Conservation (phyloP, 23 red algal genomes). For the Porphyridium purpureum region DNA sequence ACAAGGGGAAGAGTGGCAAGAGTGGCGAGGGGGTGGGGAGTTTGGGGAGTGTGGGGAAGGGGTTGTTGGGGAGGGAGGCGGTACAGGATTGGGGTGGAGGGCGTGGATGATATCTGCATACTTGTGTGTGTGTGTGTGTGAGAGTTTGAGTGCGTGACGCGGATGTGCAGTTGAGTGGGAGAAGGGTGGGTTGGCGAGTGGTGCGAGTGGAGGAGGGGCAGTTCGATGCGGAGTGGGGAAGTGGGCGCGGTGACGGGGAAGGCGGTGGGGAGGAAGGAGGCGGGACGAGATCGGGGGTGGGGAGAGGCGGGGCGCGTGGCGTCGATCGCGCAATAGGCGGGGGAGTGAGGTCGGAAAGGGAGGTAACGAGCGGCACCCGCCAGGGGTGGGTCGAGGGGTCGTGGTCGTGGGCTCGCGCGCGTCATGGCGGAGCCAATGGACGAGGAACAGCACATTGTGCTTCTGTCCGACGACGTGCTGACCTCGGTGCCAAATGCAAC, state of each 20-base stretch:
- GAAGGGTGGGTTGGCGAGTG: background rate
- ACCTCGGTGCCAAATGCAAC: conserved; percentile 45
- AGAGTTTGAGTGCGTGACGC: background rate
- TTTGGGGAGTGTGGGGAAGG: no score
- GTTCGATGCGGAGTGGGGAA: background rate
- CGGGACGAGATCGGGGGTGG: background rate
- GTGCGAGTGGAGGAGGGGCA: background rate
- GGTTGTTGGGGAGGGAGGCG: no score
- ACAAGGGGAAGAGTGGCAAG: conserved; percentile 1
- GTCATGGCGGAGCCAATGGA: no score
- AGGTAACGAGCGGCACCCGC: no score
- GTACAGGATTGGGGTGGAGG: background rate
- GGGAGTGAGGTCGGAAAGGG: background rate
- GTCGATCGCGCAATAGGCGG: background rate
- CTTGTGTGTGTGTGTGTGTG: background rate
- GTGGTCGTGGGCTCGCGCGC: no score
- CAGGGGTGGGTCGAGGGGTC: background rate
- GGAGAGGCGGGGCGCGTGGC: background rate
- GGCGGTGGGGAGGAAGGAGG: background rate
- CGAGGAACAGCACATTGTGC: no score
- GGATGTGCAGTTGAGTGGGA: background rate
- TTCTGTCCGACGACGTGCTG: conserved; percentile 54
- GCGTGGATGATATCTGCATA: background rate
- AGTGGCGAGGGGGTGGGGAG: background rate
- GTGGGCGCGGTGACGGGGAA: background rate